A percentile compares a stretch with the other conserved stretches of the same genome.
phyloP scores from a whole-genome alignment of 495 filamentous ascomycete genomes.

The Penicillium coffeae region DNA sequence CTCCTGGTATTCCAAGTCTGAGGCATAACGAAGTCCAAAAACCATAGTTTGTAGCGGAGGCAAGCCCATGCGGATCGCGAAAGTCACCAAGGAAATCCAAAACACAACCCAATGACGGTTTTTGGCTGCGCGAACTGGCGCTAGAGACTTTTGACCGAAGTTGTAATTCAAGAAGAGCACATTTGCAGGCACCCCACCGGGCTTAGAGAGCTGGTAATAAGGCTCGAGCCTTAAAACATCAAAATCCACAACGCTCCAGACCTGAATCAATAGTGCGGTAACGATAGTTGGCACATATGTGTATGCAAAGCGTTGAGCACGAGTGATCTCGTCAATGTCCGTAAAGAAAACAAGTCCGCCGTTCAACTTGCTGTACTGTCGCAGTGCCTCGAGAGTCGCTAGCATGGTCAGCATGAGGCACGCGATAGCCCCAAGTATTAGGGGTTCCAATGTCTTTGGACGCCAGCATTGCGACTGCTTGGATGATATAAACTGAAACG shows the following conservation, averaged over 20 bases:
- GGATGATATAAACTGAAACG: neutral
- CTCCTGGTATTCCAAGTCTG: conserved; percentile 1
- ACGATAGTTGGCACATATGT: conserved; percentile 19
- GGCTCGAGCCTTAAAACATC: conserved; percentile 27
- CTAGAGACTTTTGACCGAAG: conserved; percentile 16
- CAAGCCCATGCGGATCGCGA: conserved; percentile 15
- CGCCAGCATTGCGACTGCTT: neutral
- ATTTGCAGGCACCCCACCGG: conserved; percentile 11
- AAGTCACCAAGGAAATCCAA: conserved; percentile 13
- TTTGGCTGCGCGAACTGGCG: conserved; percentile 16
- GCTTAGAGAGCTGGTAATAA: conserved; percentile 24
- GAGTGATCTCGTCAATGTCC: neutral
- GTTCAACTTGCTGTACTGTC: neutral
- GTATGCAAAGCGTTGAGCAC: neutral
- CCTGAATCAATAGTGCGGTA: conserved; percentile 12
- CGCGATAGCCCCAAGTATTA: neutral
- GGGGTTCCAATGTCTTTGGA: neutral
- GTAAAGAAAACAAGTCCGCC: neutral
- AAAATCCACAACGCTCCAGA: conserved; percentile 19
- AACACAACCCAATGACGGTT: conserved; percentile 24
- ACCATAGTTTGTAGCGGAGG: conserved; percentile 19
- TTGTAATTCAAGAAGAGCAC: conserved; percentile 27
- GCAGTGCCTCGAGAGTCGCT: neutral
- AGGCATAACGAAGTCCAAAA: conserved; percentile 8
- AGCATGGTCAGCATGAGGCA: neutral